Base-by-base conservation (phyloP, 1,139 yeast genomes). In the Hemisphaericaspora xylanilytica region DNA sequence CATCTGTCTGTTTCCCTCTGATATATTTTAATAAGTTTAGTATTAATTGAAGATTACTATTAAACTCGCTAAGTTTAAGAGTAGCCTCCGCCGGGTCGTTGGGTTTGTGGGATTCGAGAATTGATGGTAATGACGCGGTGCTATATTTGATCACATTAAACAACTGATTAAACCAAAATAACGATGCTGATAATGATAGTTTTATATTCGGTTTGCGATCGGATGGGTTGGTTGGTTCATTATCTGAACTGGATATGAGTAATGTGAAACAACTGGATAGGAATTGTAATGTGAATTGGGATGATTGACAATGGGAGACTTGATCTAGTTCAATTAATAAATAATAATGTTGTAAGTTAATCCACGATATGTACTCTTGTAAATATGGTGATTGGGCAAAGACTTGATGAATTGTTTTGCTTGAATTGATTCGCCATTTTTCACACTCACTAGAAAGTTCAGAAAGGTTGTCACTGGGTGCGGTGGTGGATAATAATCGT, bases 231-330 rank as follows among this genome's bases (percentile, higher is more conserved):
- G 28, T 17, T 9, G 38, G 28, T 10, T 44, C 33, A 16, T 37
- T 37, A 25, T 46, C 48, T 3, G 45, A 39, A 3, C 40, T 43
- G 2, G 44, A 35, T 16, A 43, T 43, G 36, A 67, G 48, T 35
- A 70, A 56, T 7, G 71, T 59, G 46, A 69, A 70, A 17, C 69
- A 67, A 45, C 66, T 67, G 25, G 70, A 66, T 32, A 69, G 53
- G 42, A 67, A 71, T 42, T 70, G 74, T 21, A 70, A 55, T 4
- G 73, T 63, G 48, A 68, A 69, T 46, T 69, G 75, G 30, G 62
- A 59, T 36, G 67, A 61, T 41, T 67, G 67, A 14, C 65, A 59
- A 3, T 61, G 44, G 2, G 72, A 65, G 4, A 69, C 43, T 48
- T 67, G 73, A 49, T 70, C 76, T 21, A 70, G 45, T 46, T 70